Evolutionary conservation across 176 grass and related monocot genomes (phyloP).

Genomic region (Otatea glauca): DNA sequence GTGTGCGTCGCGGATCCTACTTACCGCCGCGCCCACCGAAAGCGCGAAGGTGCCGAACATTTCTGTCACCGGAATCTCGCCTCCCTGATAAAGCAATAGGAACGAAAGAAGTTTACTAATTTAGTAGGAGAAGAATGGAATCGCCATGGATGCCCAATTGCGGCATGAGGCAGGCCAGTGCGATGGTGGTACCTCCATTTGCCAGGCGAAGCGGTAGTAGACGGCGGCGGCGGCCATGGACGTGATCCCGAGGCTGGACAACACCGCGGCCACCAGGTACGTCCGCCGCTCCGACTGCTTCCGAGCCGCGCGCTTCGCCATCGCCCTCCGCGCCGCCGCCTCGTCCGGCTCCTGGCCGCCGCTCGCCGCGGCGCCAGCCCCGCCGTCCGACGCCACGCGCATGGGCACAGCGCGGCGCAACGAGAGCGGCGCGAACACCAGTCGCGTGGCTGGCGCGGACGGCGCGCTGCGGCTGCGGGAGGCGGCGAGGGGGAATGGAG

Average conservation of each 20-base stretch:
- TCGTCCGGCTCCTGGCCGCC: conserved; percentile 9
- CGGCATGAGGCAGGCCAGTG: not conserved
- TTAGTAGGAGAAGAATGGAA: not conserved
- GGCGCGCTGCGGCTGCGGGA: not conserved
- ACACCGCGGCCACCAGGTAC: conserved; percentile 84
- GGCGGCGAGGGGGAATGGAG: conserved; percentile 28
- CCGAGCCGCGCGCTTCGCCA: conserved; percentile 52
- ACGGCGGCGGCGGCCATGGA: conserved; percentile 85
- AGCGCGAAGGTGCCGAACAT: conserved; percentile 97
- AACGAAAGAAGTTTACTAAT: not conserved
- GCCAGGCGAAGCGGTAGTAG: conserved; percentile 98
- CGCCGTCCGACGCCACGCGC: conserved; percentile 37
- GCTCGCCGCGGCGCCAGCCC: not conserved
- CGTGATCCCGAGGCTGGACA: conserved; percentile 97
- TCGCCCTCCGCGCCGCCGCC: not conserved
- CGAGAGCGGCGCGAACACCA: conserved; percentile 44
- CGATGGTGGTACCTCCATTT: conserved; percentile 72
- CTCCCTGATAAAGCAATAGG: conserved; percentile 53
- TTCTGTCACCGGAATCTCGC: conserved; percentile 81
- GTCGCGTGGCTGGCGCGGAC: not conserved
- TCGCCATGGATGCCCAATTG: not conserved
- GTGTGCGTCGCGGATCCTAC: not conserved
- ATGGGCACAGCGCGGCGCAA: not conserved
- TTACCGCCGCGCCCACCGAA: conserved; percentile 89
- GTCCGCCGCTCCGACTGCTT: conserved; percentile 86